Conservation (phyloP, 177 flowering plant species). For the Vitis hybrid region DNA sequence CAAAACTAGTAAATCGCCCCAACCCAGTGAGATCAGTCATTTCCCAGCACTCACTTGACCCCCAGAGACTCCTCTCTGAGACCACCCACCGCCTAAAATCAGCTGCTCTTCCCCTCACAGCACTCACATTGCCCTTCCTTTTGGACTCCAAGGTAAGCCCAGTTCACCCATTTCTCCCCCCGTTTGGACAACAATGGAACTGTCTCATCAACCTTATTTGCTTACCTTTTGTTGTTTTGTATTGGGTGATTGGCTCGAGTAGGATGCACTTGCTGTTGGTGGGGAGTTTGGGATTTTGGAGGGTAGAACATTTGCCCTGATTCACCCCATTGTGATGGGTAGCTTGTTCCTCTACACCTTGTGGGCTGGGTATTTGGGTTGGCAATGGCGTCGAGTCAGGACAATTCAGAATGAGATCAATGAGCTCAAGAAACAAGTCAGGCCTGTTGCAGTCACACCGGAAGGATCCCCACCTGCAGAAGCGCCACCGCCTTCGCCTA, state of each 20-base stretch:
- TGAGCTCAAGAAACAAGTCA: conserved; percentile 83
- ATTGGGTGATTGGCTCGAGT: conserved; percentile 1
- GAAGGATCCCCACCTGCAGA: conserved; percentile 44
- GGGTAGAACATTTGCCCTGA: conserved; percentile 65
- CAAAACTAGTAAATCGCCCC: conserved; percentile 17
- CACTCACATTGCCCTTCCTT: conserved; percentile 64
- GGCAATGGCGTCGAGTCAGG: conserved; percentile 95
- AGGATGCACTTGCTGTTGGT: conserved; percentile 82
- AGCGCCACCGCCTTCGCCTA: conserved; percentile 44
- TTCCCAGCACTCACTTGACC: conserved; percentile 7
- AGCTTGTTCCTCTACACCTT: conserved; percentile 69
- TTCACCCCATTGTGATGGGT: conserved; percentile 80
- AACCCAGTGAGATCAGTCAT: conserved; percentile 10
- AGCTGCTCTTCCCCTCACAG: conserved; percentile 48
- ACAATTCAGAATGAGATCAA: conserved; percentile 77
- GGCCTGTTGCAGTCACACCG: conserved; percentile 58
- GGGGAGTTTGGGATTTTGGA: conserved; percentile 86
- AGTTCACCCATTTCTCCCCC: no score
- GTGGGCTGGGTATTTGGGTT: conserved; percentile 86
- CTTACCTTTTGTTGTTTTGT: neutral
- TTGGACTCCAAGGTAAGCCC: conserved; percentile 43
- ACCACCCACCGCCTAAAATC: conserved; percentile 23
- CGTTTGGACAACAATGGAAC: no score
- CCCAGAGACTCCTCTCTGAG: conserved; percentile 20
- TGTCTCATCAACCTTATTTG: neutral